Evolutionary conservation across 164 flowering plant species (phyloP).

Genomic region (Berberis vulgaris): DNA sequence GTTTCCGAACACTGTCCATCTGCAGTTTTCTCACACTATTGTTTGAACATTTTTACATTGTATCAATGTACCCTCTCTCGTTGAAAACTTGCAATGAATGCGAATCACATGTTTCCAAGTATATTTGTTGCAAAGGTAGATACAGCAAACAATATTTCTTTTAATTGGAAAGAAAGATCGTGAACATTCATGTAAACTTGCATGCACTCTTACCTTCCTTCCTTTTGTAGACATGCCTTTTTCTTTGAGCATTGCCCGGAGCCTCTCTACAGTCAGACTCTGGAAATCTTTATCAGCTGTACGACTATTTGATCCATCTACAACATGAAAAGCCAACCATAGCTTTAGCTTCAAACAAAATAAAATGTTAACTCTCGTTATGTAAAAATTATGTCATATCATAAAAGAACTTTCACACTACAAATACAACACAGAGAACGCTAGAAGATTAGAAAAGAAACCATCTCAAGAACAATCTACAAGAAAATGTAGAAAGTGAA

Average conservation of each 20-base stretch:
- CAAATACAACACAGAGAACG: neutral
- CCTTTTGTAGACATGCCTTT: conserved; percentile 60
- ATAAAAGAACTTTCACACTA: neutral
- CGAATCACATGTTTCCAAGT: too few species aligned
- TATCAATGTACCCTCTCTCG: too few species aligned
- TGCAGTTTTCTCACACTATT: too few species aligned
- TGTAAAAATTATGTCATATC: neutral
- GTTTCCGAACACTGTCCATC: too few species aligned
- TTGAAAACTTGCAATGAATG: too few species aligned
- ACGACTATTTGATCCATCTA: conserved; percentile 42
- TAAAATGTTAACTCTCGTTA: too few species aligned
- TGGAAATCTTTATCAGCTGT: conserved; percentile 34
- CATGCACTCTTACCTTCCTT: conserved; percentile 47
- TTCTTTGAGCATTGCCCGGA: conserved; percentile 60
- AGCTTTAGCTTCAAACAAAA: neutral
- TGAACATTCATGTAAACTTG: neutral
- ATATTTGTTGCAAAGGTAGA: too few species aligned
- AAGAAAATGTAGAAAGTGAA: too few species aligned
- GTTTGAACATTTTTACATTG: too few species aligned
- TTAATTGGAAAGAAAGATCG: neutral
- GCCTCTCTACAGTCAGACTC: conserved; percentile 61
- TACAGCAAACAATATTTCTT: too few species aligned
- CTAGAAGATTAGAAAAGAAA: too few species aligned
- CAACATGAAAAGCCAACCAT: conserved; percentile 13
- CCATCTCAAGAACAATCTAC: neutral